phyloP scores from a whole-genome alignment of 108 stramenopile genomes.

The Stephanodiscus minutulus region DNA sequence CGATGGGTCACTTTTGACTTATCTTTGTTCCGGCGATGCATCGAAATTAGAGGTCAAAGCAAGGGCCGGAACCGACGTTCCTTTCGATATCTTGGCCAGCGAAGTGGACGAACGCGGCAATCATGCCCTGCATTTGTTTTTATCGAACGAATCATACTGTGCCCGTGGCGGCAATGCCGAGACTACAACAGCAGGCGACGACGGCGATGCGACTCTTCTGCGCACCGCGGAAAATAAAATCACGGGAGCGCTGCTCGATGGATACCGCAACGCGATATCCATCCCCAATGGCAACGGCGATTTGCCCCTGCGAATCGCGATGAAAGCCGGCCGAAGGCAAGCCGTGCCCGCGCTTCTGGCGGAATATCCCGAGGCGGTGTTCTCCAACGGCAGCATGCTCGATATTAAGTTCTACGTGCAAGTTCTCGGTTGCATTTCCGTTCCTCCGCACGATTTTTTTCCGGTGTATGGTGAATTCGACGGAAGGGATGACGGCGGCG shows the following conservation, averaged over 20 bases:
- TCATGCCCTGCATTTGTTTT: conserved; percentile 35
- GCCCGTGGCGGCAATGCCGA: not conserved
- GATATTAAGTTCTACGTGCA: conserved; percentile 30
- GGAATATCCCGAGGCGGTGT: conserved; percentile 28
- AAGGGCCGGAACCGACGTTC: not conserved
- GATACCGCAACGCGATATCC: conserved; percentile 12
- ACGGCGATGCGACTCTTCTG: not conserved
- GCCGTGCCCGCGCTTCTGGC: conserved; percentile 10
- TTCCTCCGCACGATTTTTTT: not conserved
- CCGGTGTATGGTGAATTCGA: no score
- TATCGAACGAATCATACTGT: conserved; percentile 40
- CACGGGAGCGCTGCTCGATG: not conserved
- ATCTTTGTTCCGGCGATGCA: conserved; percentile 1
- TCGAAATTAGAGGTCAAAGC: conserved; percentile 18
- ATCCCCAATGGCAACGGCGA: conserved; percentile 12
- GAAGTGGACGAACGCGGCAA: conserved; percentile 37
- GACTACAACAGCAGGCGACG: not conserved
- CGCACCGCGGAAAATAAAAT: conserved; percentile 7
- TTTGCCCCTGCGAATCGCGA: conserved; percentile 35
- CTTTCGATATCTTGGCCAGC: conserved; percentile 1
- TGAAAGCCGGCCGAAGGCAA: conserved; percentile 22
- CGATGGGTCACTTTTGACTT: conserved; percentile 11
- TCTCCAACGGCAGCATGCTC: conserved; percentile 18
- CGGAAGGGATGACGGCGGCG: no score
- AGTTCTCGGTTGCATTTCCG: conserved; percentile 17